Evolutionary conservation across 805 yeast genomes (phyloP).

Genomic region (Metschnikowia continentalis): DNA sequence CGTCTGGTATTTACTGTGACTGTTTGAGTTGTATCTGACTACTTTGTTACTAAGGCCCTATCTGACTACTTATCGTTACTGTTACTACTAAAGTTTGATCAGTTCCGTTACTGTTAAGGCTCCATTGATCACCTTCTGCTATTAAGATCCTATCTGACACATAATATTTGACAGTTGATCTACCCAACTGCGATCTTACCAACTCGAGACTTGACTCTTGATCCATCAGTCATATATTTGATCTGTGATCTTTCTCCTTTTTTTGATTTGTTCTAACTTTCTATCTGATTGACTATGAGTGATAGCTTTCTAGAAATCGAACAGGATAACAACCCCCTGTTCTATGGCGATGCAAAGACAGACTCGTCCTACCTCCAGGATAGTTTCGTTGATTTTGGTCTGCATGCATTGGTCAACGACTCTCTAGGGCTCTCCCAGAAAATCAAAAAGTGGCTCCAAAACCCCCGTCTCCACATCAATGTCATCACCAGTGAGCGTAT

Average conservation of each 20-base stretch:
- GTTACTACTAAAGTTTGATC: too few relatives aligned
- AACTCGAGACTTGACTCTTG: too few relatives aligned
- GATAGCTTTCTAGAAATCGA: slow-evolving; percentile 37
- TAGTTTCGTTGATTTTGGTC: slow-evolving; percentile 14
- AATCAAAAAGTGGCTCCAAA: slow-evolving; percentile 27
- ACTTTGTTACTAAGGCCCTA: too few relatives aligned
- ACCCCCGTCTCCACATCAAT: slow-evolving; percentile 25
- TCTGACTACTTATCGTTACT: too few relatives aligned
- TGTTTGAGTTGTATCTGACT: too few relatives aligned
- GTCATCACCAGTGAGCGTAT: slow-evolving; percentile 35
- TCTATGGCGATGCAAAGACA: slow-evolving; percentile 21
- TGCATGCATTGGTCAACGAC: slow-evolving; percentile 16
- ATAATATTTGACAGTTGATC: too few relatives aligned
- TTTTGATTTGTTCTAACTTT: too few relatives aligned
- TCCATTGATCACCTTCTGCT: too few relatives aligned
- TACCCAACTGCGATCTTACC: too few relatives aligned
- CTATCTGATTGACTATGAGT: slow-evolving; percentile 7
- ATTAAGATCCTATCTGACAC: too few relatives aligned
- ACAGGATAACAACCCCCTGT: slow-evolving; percentile 44
- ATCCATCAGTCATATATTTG: neutral
- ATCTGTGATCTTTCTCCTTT: neutral
- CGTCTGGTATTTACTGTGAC: too few relatives aligned
- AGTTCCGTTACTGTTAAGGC: too few relatives aligned
- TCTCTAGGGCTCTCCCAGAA: slow-evolving; percentile 17
- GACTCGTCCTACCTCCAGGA: slow-evolving; percentile 11